These are phyloP conservation scores for Fusarium musae DNA, from an alignment of 2,329 filamentous ascomycete species.

Conservation along the genomic window DNA sequence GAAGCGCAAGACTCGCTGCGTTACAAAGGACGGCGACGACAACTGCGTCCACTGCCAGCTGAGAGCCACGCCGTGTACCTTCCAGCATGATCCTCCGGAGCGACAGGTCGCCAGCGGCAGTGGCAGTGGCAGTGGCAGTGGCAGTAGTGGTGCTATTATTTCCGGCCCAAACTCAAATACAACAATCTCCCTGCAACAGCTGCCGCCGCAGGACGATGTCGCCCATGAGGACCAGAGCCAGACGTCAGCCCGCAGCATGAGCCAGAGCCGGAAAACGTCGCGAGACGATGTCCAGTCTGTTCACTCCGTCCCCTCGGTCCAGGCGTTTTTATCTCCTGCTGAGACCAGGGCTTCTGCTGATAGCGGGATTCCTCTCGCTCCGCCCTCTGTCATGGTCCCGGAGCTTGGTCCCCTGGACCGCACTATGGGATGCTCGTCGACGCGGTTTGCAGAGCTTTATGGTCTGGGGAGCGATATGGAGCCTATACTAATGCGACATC, in stretches of 20 bases:
- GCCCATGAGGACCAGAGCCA: slow-evolving; percentile 29
- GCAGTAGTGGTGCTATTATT: slow-evolving; percentile 3
- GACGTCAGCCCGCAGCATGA: slow-evolving; percentile 18
- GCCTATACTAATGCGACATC: slow-evolving; percentile 50
- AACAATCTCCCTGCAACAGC: neutral
- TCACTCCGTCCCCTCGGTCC: slow-evolving; percentile 38
- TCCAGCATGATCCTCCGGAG: slow-evolving; percentile 46
- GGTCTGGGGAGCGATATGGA: slow-evolving; percentile 50
- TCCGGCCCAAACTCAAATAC: slow-evolving; percentile 2
- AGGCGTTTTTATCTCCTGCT: slow-evolving; percentile 41
- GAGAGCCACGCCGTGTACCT: slow-evolving; percentile 44
- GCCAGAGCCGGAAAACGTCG: slow-evolving; percentile 38
- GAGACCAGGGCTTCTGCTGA: slow-evolving; percentile 43
- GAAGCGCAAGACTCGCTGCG: slow-evolving; percentile 49
- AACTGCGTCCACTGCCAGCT: slow-evolving; percentile 47
- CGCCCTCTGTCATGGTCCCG: slow-evolving; percentile 32
- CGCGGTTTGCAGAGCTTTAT: slow-evolving; percentile 48
- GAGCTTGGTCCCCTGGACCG: slow-evolving; percentile 32
- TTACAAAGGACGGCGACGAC: slow-evolving; percentile 45
- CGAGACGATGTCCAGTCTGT: slow-evolving; percentile 41
- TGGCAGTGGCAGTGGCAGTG: slow-evolving; percentile 29
- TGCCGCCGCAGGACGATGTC: slow-evolving; percentile 32
- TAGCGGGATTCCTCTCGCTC: slow-evolving; percentile 25
- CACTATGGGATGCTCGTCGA: slow-evolving; percentile 41
- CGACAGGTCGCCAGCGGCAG: slow-evolving; percentile 36